phyloP scores from a whole-genome alignment of 2,329 filamentous ascomycete species.

The Aspergillus bombycis region DNA sequence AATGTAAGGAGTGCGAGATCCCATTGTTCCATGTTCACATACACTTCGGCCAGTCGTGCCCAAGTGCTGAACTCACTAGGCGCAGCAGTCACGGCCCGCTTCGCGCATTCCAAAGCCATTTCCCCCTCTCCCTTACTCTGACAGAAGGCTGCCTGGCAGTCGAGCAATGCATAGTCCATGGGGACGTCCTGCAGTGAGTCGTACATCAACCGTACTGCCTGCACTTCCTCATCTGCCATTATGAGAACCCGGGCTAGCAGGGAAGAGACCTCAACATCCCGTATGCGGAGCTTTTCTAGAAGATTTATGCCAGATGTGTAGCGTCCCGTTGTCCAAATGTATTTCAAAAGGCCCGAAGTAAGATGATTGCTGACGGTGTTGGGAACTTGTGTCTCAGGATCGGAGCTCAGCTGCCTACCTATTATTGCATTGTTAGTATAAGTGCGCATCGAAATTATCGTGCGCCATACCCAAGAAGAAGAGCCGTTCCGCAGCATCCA shows the following conservation, averaged over 20 bases:
- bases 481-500: slow-evolving; percentile 89
- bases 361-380: slow-evolving; percentile 96
- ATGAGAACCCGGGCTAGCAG: slow-evolving; percentile 88
- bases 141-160: slow-evolving; percentile 90
- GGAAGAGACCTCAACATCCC: slow-evolving; percentile 92
- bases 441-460: no score
- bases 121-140: slow-evolving; percentile 84
- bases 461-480: slow-evolving; percentile 79
- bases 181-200: slow-evolving; percentile 87
- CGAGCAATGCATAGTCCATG: slow-evolving; percentile 97
- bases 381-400: slow-evolving; percentile 95
- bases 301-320: slow-evolving; percentile 96
- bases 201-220: slow-evolving; percentile 84
- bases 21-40: slow-evolving; percentile 93
- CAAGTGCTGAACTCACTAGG: slow-evolving; percentile 97
- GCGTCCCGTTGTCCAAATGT: slow-evolving; percentile 92
- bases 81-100: slow-evolving; percentile 90
- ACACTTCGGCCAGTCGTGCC: slow-evolving; percentile 91
- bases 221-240: slow-evolving; percentile 96
- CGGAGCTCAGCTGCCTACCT: slow-evolving; percentile 95
- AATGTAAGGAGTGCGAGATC: slow-evolving; percentile 91
- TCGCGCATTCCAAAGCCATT: slow-evolving; percentile 89
- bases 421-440: slow-evolving; percentile 24
- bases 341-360: slow-evolving; percentile 88
- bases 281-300: slow-evolving; percentile 90